Base-by-base conservation (phyloP, 768 basidiomycete species). In the Leccinum broughii region DNA sequence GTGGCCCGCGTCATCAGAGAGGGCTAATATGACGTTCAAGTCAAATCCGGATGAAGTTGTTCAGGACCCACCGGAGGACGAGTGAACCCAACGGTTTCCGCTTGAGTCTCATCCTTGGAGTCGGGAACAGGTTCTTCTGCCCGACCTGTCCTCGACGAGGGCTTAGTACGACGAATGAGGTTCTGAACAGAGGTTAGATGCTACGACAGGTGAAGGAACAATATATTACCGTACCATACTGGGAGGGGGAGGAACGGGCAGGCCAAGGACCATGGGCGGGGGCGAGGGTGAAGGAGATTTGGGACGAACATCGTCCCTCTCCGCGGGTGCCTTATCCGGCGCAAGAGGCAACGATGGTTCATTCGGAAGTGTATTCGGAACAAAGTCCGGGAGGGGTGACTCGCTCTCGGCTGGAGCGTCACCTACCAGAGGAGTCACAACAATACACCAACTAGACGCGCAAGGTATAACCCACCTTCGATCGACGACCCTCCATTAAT, bases 341-440 rank as follows among this genome's bases (percentile, higher is more conserved):
- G 48, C 37, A 14, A 57, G 55, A 39, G 77, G 72, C 8, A 78
- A 59, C 5, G 82, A 80, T 0, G 81, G 80, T 61, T 87, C 86
- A 20, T 80, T 77, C 3, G 80, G 76, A 61, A 79, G 77, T 0
- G 84, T 81, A 60, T 85, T 87, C 4, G 81, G 81, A 11, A 86
- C 73, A 39, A 77, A 74, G 50, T 81, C 77, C 1, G 84, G 84
- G 0, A 83, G 72, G 9, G 78, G 69, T 4, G 82, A 80, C 17
- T 64, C 64, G 51, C 60, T 58, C 32, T 61, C 64, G 24, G 53
- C 37, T 22, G n/a, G 15, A 24, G 32, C 32, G 54, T 54, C 22
- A 58, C 55, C 64, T 66, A 37, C 22, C n/a, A 24, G 10, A 4
- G 14, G 30, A 9, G 13, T 62, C 26, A 56, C 61, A 49, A 55